phyloP scores from a whole-genome alignment of 2,329 filamentous ascomycete species.

The Ceratocystis destructans region DNA sequence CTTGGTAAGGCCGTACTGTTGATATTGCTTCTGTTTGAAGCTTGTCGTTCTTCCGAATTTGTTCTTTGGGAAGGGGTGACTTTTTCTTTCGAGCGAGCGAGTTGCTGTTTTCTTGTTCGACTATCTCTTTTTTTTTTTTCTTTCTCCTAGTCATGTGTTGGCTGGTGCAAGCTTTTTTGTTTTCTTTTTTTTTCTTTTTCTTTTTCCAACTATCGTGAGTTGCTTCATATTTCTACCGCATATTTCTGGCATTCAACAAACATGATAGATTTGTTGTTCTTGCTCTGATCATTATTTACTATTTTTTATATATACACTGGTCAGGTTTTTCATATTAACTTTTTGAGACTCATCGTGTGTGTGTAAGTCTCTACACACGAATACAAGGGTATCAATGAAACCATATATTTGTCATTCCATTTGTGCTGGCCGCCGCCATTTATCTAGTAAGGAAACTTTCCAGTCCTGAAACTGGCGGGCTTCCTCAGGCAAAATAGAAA shows the following conservation, averaged over 20 bases:
- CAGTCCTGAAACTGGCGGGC: constrained; percentile 51
- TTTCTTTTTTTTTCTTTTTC: not conserved
- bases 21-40: not conserved
- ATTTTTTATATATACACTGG: too few species aligned
- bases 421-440: constrained; percentile 28
- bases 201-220: not conserved
- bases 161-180: not conserved
- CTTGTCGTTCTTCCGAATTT: not conserved
- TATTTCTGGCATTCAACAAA: constrained; percentile 13
- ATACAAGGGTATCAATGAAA: not conserved
- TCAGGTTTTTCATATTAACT: not conserved
- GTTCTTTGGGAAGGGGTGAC: not conserved
- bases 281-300: constrained; percentile 1
- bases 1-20: not conserved
- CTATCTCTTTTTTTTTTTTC: not conserved
- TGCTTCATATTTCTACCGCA: constrained; percentile 14
- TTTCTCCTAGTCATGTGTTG: not conserved
- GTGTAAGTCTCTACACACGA: not conserved
- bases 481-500: constrained; percentile 37
- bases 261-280: constrained; percentile 7
- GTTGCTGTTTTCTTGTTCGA: not conserved
- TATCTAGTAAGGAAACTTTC: constrained; percentile 49
- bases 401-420: not conserved
- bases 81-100: not conserved
- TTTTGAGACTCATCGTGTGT: not conserved